Percentiles rank a stretch among this genome's conserved stretches.
Conservation (phyloP, 73 alveolate species). For the Halteria grandinella region DNA sequence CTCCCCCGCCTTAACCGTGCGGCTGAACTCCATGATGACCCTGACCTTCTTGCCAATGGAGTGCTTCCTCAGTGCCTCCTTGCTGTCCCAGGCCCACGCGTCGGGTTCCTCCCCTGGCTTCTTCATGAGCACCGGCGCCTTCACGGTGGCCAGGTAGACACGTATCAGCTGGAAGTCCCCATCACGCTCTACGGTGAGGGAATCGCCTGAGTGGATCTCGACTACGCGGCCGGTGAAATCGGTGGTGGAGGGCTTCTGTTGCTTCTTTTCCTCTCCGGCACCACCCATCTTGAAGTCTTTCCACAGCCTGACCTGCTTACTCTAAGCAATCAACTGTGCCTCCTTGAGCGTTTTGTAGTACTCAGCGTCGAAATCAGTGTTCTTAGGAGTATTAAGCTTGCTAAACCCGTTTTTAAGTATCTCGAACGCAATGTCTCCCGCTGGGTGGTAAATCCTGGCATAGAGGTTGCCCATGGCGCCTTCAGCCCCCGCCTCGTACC, state of each 20-base stretch:
- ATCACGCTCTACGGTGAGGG: slow-evolving; percentile 76
- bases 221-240: slow-evolving; percentile 70
- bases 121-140: slow-evolving; percentile 82
- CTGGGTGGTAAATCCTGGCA: slow-evolving; percentile 68
- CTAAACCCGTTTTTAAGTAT: slow-evolving; percentile 51
- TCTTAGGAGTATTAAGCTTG: slow-evolving; percentile 61
- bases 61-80: slow-evolving; percentile 86
- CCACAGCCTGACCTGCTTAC: slow-evolving; percentile 69
- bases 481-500: slow-evolving; percentile 57
- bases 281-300: slow-evolving; percentile 63
- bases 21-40: slow-evolving; percentile 75
- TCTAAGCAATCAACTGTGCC: slow-evolving; percentile 68
- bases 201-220: slow-evolving; percentile 95
- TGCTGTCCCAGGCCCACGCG: slow-evolving; percentile 94
- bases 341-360: slow-evolving; percentile 65
- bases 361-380: slow-evolving; percentile 54
- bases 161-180: slow-evolving; percentile 41
- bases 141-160: slow-evolving; percentile 80
- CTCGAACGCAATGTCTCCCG: slow-evolving; percentile 69
- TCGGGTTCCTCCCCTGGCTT: slow-evolving; percentile 75
- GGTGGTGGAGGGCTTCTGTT: slow-evolving; percentile 53
- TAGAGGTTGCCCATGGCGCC: slow-evolving; percentile 34
- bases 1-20: slow-evolving; percentile 52
- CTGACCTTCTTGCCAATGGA: slow-evolving; percentile 83
- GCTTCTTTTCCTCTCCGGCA: slow-evolving; percentile 56